Conservation (phyloP, 2,329 filamentous ascomycete genomes). For the Balansia obtecta region DNA sequence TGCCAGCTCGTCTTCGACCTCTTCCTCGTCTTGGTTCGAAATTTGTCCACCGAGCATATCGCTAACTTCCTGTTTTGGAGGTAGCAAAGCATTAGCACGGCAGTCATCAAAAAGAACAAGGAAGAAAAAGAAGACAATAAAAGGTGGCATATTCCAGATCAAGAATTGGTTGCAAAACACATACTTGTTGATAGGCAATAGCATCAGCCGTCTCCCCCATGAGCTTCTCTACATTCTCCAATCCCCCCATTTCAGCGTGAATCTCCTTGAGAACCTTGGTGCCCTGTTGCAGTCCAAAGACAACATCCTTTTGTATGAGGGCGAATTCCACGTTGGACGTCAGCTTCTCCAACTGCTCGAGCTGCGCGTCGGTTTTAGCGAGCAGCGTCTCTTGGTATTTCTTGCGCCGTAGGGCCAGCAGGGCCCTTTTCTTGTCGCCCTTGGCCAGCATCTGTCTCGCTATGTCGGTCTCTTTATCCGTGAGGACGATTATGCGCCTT, state of each 20-base stretch:
- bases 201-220: constrained; percentile 89
- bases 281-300: constrained; percentile 86
- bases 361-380: constrained; percentile 78
- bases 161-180: constrained; percentile 11
- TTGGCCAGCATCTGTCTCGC: constrained; percentile 70
- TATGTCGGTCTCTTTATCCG: constrained; percentile 74
- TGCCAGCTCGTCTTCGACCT: constrained; percentile 90
- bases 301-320: constrained; percentile 88
- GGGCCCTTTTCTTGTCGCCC: constrained; percentile 68
- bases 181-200: constrained; percentile 76
- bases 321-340: constrained; percentile 90
- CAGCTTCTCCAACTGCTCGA: constrained; percentile 86
- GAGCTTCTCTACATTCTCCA: constrained; percentile 88
- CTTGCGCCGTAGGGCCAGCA: constrained; percentile 82
- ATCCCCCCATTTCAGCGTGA: constrained; percentile 86
- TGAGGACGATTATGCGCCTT: constrained; percentile 74
- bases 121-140: background rate
- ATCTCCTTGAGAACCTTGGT: constrained; percentile 84
- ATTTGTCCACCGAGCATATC: constrained; percentile 82
- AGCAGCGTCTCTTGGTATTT: constrained; percentile 93
- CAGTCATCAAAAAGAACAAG: background rate
- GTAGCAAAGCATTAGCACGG: constrained; percentile 3
- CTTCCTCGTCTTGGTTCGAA: constrained; percentile 91
- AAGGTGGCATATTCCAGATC: background rate
- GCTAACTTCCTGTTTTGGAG: constrained; percentile 60